Base-by-base conservation (phyloP, 1,139 yeast genomes). In the Scheffersomyces segobiensis region DNA sequence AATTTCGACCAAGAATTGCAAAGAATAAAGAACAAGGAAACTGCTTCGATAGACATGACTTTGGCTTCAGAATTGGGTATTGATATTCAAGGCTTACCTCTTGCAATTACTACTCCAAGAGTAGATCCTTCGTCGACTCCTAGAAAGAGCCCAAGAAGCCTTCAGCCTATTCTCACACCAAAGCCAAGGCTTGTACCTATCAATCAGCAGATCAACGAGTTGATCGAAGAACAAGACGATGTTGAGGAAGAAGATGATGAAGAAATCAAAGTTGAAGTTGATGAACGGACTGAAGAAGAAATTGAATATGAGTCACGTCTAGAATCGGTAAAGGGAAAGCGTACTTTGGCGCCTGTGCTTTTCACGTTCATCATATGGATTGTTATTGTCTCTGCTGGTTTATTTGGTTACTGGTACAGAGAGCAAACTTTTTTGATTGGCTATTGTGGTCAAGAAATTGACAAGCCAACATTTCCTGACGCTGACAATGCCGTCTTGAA, bases 401-500 rank as follows among this genome's bases (percentile, higher is more conserved):
- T 76, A 3, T 78, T 78, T 62, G 80, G 77, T 0, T 75, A 83
- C 54, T 87, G 91, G 91, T 87, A 85, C 65, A 75, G 89, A 56
- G 88, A 87, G 60, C 88, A 87, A 67, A 78, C 82, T 39, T 67
- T 81, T 24, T 72, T 83, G 49, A 79, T 85, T 55, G 96, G 96
- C 0, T 89, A 83, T 68, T 89, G 96, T 76, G 92, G 90, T 0
- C 76, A 80, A 49, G 89, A 87, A 65, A 74, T 84, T 17, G 64
- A 78, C 56, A 70, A 67, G 52, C 68, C 74, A 1, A 79, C 84
- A 1, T 71, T 79, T 56, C 71, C 73, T 2, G 57, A 65, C 20
- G 59, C 67, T 12, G 68, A 67, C n/a, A 58, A 58, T 46, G 48
- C 51, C n/a, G 53, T 59, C 12, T 57, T 75, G 14, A 71, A 71